Conservation (phyloP, 2,329 filamentous ascomycete genomes). For the Cercospora berteroae region DNA sequence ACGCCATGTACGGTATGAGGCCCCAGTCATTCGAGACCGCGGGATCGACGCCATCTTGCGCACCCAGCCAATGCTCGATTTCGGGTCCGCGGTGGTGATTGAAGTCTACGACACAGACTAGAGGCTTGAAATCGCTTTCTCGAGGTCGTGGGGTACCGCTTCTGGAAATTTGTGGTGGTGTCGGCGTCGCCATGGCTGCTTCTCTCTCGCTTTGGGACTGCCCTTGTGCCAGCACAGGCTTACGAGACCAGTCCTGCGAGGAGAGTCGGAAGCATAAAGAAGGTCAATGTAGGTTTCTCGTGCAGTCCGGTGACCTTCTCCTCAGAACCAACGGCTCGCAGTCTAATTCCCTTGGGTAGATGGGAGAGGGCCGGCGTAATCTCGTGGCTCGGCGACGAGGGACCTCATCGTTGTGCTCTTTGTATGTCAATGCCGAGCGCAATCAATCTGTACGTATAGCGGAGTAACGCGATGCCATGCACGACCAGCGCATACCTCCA, state of each 20-base stretch:
- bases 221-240: background rate
- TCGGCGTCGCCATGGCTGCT: constrained; percentile 7
- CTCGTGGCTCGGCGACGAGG: constrained; percentile 10
- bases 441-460: background rate
- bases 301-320: background rate
- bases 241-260: background rate
- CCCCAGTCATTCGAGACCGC: constrained; percentile 84
- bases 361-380: constrained; percentile 8
- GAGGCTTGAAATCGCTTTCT: constrained; percentile 41
- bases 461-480: constrained; percentile 5
- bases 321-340: background rate
- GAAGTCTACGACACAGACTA: constrained; percentile 55
- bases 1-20: constrained; percentile 90
- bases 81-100: constrained; percentile 71
- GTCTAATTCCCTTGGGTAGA: background rate
- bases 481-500: constrained; percentile 11
- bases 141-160: constrained; percentile 3
- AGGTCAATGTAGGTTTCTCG: background rate
- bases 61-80: constrained; percentile 88
- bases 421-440: background rate
- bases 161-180: constrained; percentile 2
- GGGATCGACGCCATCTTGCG: constrained; percentile 70
- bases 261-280: background rate
- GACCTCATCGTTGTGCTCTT: background rate
- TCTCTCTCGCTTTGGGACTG: background rate